Conservation (phyloP, 805 yeast genomes). For the Blastobotrys robertii region DNA sequence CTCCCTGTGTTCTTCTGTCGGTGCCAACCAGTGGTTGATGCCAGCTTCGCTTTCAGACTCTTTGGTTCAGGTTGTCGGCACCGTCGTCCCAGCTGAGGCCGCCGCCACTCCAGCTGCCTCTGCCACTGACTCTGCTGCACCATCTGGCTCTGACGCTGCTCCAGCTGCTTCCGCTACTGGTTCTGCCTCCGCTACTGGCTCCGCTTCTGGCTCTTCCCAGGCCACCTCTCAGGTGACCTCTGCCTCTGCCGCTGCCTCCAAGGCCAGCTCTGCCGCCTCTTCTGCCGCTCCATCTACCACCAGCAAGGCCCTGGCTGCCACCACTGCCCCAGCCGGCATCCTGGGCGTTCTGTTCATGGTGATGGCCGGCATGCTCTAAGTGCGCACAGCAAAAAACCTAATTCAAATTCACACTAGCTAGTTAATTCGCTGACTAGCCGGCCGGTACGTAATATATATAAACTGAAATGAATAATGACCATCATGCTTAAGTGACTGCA, state of each 20-base stretch:
- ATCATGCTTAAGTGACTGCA: too few species aligned
- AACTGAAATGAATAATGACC: not conserved
- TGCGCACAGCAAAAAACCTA: not conserved
- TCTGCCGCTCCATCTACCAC: not conserved
- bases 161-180: constrained; percentile 1
- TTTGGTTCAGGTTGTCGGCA: constrained; percentile 23
- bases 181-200: not conserved
- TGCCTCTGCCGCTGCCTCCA: not conserved
- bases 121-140: constrained; percentile 5
- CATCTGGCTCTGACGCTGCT: constrained; percentile 1
- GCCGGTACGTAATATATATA: not conserved
- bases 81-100: constrained; percentile 3
- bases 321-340: not conserved
- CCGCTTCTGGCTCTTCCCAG: not conserved
- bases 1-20: constrained; percentile 35
- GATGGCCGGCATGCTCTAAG: not conserved
- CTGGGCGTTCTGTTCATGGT: not conserved
- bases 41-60: constrained; percentile 33
- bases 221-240: not conserved
- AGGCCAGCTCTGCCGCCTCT: not conserved
- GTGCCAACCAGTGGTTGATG: constrained; percentile 38
- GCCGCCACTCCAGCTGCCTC: constrained; percentile 5
- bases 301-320: not conserved
- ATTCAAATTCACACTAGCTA: not conserved
- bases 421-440: too few species aligned